These are phyloP conservation scores for Pichia thaimueangensis DNA, from an alignment of 805 yeast species.

Conservation along the genomic window DNA sequence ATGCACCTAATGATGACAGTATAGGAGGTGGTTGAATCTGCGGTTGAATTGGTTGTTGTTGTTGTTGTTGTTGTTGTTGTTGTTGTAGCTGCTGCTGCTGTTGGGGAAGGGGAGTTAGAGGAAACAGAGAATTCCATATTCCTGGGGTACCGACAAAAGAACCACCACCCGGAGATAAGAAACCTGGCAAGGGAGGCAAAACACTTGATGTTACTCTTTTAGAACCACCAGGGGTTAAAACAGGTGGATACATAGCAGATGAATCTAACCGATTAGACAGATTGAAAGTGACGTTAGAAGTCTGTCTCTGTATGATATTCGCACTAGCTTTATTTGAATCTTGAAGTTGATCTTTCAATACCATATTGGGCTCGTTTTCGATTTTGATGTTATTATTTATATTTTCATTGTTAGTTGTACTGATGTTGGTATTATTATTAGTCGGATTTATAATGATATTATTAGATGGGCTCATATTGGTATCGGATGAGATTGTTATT, in stretches of 20 bases:
- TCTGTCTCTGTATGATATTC: neutral
- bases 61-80: slow-evolving; percentile 4
- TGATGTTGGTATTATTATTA: too few species aligned
- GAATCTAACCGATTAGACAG: neutral
- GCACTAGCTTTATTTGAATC: too few species aligned
- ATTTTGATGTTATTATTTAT: neutral
- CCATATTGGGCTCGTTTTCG: neutral
- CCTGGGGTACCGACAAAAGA: slow-evolving; percentile 49
- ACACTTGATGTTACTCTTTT: slow-evolving; percentile 30
- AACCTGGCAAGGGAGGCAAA: slow-evolving; percentile 41
- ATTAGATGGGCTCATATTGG: too few species aligned
- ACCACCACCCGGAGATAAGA: slow-evolving; percentile 40
- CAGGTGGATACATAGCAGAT: slow-evolving; percentile 35
- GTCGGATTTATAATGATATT: too few species aligned
- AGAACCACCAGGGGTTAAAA: slow-evolving; percentile 49
- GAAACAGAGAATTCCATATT: slow-evolving; percentile 42
- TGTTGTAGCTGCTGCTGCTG: slow-evolving; percentile 2
- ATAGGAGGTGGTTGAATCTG: neutral
- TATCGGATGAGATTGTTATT: too few species aligned
- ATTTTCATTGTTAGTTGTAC: too few species aligned
- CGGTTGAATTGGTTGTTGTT: slow-evolving; percentile 2
- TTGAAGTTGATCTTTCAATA: neutral
- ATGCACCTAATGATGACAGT: neutral
- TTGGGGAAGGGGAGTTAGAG: slow-evolving; percentile 22
- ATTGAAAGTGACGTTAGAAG: neutral